A percentile compares a stretch with the other conserved stretches of the same genome.
These are phyloP conservation scores for Telopea speciosissima DNA, from an alignment of 177 flowering plant genomes.

Conservation along the genomic window DNA sequence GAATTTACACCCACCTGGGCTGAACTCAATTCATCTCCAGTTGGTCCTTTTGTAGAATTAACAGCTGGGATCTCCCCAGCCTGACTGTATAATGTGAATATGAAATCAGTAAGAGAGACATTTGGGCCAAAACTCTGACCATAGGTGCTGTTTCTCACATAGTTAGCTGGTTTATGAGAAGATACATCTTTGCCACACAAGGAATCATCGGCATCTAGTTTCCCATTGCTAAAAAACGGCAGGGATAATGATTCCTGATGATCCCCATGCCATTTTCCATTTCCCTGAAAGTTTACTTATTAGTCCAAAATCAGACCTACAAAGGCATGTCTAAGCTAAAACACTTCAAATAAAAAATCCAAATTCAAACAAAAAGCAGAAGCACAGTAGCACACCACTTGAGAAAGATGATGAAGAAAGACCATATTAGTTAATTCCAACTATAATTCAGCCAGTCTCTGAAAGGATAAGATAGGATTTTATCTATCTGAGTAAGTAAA, in stretches of 20 bases:
- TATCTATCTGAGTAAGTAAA: too few species aligned
- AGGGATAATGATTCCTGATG: constrained; percentile 33
- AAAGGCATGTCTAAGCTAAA: constrained; percentile 13
- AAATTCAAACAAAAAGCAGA: background rate
- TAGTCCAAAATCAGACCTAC: background rate
- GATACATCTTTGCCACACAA: constrained; percentile 25
- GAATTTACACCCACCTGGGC: constrained; percentile 11
- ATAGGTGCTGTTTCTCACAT: constrained; percentile 15
- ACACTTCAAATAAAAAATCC: background rate
- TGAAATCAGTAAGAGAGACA: constrained; percentile 45
- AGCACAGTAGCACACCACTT: background rate
- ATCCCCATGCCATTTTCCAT: constrained; percentile 14
- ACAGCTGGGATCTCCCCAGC: constrained; percentile 27
- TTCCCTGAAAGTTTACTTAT: constrained; percentile 27
- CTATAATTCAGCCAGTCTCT: too few species aligned
- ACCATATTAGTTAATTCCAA: too few species aligned
- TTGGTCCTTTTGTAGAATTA: constrained; percentile 12
- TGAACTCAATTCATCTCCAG: constrained; percentile 20
- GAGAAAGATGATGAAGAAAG: background rate
- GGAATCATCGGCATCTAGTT: constrained; percentile 30
- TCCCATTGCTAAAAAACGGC: constrained; percentile 40
- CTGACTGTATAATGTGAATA: constrained; percentile 57
- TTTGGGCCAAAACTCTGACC: constrained; percentile 16
- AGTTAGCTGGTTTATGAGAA: constrained; percentile 12
- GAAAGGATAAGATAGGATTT: too few species aligned